Conservation (phyloP, 345 rosid species). For the Citrus medica region DNA sequence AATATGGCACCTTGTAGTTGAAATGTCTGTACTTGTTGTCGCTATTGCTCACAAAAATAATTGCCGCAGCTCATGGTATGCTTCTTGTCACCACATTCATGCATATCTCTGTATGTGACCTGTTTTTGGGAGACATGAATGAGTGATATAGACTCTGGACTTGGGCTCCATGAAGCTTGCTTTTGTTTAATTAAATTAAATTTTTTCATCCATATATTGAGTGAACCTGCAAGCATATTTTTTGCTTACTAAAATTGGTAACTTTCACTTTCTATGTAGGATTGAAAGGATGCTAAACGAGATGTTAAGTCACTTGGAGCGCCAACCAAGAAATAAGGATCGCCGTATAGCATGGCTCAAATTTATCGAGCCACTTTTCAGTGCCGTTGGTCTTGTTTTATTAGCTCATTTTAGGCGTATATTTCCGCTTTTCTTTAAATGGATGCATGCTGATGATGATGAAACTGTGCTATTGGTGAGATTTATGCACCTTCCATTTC, state of each 20-base stretch:
- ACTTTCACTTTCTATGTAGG: conserved; percentile 34
- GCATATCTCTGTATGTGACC: too few relatives aligned
- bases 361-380: conserved; percentile 61
- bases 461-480: conserved; percentile 79
- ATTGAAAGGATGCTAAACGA: conserved; percentile 66
- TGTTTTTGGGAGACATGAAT: neutral
- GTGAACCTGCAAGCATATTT: neutral
- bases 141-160: neutral
- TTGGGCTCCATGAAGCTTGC: too few relatives aligned
- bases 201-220: neutral
- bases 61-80: conserved; percentile 79
- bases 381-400: conserved; percentile 59
- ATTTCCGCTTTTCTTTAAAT: conserved; percentile 74
- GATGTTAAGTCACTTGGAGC: conserved; percentile 85
- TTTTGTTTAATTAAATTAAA: too few relatives aligned
- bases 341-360: conserved; percentile 66
- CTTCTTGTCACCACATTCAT: neutral
- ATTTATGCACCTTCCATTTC: neutral
- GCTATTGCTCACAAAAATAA: conserved; percentile 47
- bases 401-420: conserved; percentile 73
- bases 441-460: conserved; percentile 86
- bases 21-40: conserved; percentile 74
- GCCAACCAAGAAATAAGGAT: conserved; percentile 76
- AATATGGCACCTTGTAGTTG: conserved; percentile 74
- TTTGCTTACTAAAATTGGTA: neutral